Evolutionary conservation across 2,329 filamentous ascomycete species (phyloP).

Genomic region (Drechslerella dactyloides): DNA sequence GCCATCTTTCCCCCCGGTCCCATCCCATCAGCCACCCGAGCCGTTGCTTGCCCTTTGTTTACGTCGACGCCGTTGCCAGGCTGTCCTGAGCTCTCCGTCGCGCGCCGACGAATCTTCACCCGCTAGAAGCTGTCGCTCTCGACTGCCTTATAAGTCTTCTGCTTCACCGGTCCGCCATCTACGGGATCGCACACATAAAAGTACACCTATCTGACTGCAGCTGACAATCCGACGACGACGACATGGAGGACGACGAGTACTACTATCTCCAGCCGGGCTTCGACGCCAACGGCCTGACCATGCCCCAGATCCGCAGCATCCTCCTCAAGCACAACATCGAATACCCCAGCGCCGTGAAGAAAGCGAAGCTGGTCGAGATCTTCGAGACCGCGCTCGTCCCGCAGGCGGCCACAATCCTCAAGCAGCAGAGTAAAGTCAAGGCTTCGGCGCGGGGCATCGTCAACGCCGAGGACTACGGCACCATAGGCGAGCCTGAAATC

Average conservation of each 20-base stretch:
- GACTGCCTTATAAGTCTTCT: slow-evolving; percentile 3
- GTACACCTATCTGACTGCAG: background rate
- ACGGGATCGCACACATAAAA: slow-evolving; percentile 1
- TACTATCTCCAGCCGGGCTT: slow-evolving; percentile 88
- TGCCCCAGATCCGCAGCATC: slow-evolving; percentile 87
- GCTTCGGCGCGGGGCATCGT: slow-evolving; percentile 86
- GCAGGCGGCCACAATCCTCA: slow-evolving; percentile 76
- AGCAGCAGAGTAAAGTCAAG: slow-evolving; percentile 77
- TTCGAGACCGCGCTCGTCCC: slow-evolving; percentile 80
- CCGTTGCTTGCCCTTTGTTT: slow-evolving; percentile 24
- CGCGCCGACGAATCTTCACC: slow-evolving; percentile 3
- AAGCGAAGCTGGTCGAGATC: slow-evolving; percentile 81
- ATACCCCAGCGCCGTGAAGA: slow-evolving; percentile 85
- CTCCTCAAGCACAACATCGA: slow-evolving; percentile 85
- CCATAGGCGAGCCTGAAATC: slow-evolving; percentile 54
- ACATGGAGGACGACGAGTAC: slow-evolving; percentile 52
- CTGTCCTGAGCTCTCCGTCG: slow-evolving; percentile 13
- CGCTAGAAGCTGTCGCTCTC: background rate
- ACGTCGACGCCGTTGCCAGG: slow-evolving; percentile 39
- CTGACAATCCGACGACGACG: background rate
- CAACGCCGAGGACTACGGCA: slow-evolving; percentile 63
- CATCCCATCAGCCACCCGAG: background rate
- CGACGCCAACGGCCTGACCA: slow-evolving; percentile 80
- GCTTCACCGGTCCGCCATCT: background rate
- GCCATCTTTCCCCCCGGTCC: background rate